Conservation (phyloP, 257 asterid species). For the Scutellaria minor region DNA sequence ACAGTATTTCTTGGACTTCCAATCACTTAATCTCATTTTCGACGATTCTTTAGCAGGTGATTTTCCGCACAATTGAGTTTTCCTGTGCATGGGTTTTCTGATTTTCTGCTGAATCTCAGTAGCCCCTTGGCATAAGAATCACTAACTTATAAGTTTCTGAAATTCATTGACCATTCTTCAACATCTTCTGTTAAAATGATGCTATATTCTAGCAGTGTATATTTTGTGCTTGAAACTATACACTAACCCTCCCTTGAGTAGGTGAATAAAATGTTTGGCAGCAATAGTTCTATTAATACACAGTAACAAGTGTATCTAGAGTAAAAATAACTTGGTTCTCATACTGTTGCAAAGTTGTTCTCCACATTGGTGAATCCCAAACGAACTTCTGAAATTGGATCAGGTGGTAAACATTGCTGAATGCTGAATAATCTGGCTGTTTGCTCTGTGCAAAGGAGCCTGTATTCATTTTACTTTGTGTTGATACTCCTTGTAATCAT, state of each 20-base stretch:
- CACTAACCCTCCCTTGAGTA: constrained; percentile 11
- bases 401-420: constrained; percentile 11
- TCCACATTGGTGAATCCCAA: constrained; percentile 1
- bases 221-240: background rate
- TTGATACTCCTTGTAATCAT: constrained; percentile 16
- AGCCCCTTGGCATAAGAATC: constrained; percentile 23
- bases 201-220: constrained; percentile 21
- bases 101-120: constrained; percentile 24
- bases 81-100: constrained; percentile 27
- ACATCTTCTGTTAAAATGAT: constrained; percentile 30
- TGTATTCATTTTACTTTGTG: constrained; percentile 9
- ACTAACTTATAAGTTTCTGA: constrained; percentile 23
- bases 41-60: constrained; percentile 85
- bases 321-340: constrained; percentile 10
- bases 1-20: constrained; percentile 77
- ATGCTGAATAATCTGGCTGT: background rate
- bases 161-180: constrained; percentile 16
- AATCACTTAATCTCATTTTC: constrained; percentile 77
- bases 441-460: constrained; percentile 9
- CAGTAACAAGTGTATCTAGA: constrained; percentile 2
- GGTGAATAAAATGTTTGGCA: background rate
- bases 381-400: constrained; percentile 16
- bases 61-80: constrained; percentile 21
- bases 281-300: background rate
- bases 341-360: constrained; percentile 4